These are phyloP conservation scores for Arthromyces matolae DNA, from an alignment of 768 basidiomycete genomes.

Conservation along the genomic window DNA sequence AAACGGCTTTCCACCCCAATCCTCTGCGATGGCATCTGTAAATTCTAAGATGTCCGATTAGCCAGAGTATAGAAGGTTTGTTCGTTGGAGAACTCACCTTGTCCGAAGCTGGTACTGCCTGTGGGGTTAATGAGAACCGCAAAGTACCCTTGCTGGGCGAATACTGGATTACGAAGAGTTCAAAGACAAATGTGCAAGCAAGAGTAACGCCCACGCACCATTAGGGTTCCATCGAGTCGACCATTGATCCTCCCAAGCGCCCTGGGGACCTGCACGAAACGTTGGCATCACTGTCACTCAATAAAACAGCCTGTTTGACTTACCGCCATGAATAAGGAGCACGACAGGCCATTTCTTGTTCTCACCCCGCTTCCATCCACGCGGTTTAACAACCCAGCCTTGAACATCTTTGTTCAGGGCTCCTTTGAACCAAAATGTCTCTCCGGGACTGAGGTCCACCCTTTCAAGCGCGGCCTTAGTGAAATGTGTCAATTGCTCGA, in stretches of 20 bases:
- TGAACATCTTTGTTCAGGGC: constrained; percentile 73
- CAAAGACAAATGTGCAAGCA: not conserved
- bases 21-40: constrained; percentile 74
- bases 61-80: not conserved
- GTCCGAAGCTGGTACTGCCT: constrained; percentile 90
- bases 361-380: constrained; percentile 64
- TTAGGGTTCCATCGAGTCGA: constrained; percentile 91
- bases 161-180: constrained; percentile 41
- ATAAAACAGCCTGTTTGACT: too few species aligned
- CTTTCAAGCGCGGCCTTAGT: constrained; percentile 49
- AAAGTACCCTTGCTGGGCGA: constrained; percentile 87
- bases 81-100: constrained; percentile 44
- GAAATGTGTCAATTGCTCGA: constrained; percentile 63
- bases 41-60: constrained; percentile 44
- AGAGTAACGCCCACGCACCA: constrained; percentile 32
- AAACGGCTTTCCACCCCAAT: constrained; percentile 88
- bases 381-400: constrained; percentile 81
- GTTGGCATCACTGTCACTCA: too few species aligned
- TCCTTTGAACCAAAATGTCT: constrained; percentile 90
- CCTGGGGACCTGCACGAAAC: constrained; percentile 53
- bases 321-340: constrained; percentile 78
- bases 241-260: constrained; percentile 91
- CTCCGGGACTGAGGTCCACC: constrained; percentile 58
- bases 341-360: constrained; percentile 76
- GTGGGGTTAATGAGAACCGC: constrained; percentile 89